Evolutionary conservation across 805 yeast species (phyloP).

Genomic region (Yarrowia phangngaensis): DNA sequence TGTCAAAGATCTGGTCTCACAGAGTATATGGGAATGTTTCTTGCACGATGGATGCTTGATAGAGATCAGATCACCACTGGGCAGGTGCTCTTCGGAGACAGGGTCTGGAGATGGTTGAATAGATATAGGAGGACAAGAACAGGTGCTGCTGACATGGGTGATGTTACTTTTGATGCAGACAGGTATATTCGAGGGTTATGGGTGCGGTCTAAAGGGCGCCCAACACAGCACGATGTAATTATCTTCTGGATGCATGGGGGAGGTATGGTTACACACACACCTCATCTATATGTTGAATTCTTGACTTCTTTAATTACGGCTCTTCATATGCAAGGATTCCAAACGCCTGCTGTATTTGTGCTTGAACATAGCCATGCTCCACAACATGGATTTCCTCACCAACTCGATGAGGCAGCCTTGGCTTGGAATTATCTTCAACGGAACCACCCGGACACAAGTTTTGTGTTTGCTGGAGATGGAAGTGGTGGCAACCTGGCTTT

Average conservation of each 20-base stretch:
- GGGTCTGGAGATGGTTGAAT: slow-evolving; percentile 32
- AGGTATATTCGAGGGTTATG: slow-evolving; percentile 39
- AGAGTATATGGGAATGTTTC: slow-evolving; percentile 12
- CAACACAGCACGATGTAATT: slow-evolving; percentile 40
- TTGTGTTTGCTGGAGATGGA: slow-evolving; percentile 47
- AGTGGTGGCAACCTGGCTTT: slow-evolving; percentile 48
- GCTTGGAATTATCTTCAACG: slow-evolving; percentile 40
- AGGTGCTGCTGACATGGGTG: slow-evolving; percentile 38
- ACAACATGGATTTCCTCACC: slow-evolving; percentile 34
- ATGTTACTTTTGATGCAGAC: slow-evolving; percentile 32
- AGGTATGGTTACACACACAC: slow-evolving; percentile 39
- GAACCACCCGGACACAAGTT: slow-evolving; percentile 35
- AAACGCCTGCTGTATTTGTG: slow-evolving; percentile 47
- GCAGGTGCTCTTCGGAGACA: slow-evolving; percentile 32
- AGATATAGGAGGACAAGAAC: slow-evolving; percentile 34
- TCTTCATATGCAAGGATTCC: slow-evolving; percentile 49
- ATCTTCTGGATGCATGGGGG: slow-evolving; percentile 48
- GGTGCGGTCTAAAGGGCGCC: slow-evolving; percentile 39
- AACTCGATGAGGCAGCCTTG: slow-evolving; percentile 34
- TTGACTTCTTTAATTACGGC: slow-evolving; percentile 43
- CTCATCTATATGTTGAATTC: slow-evolving; percentile 48
- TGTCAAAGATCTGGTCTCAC: slow-evolving; percentile 20
- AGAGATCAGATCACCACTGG: slow-evolving; percentile 31
- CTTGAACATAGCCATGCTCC: slow-evolving; percentile 36
- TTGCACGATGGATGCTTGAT: slow-evolving; percentile 18